Percentiles rank a stretch among this genome's conserved stretches.
These are phyloP conservation scores for Hymenoscyphus albidus DNA, from an alignment of 2,329 filamentous ascomycete genomes.

Conservation along the genomic window DNA sequence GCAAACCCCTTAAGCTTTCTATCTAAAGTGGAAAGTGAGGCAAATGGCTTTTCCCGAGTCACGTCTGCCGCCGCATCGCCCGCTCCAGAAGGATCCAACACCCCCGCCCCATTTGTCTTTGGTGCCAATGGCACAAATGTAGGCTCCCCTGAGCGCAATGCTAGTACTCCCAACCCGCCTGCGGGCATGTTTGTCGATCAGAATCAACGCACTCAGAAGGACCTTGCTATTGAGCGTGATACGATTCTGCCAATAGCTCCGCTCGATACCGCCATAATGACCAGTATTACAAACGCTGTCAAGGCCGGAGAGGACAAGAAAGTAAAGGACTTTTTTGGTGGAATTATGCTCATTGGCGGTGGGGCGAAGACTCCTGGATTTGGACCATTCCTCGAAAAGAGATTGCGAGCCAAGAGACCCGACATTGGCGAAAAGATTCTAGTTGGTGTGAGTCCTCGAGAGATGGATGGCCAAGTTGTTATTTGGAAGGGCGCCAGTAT, in stretches of 20 bases:
- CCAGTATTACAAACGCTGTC: constrained; percentile 81
- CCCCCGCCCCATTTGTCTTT: constrained; percentile 58
- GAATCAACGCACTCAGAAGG: constrained; percentile 38
- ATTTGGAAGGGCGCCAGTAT: constrained; percentile 97
- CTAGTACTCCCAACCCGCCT: constrained; percentile 42
- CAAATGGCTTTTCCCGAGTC: constrained; percentile 73
- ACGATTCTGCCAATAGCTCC: constrained; percentile 76
- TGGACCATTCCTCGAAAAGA: constrained; percentile 77
- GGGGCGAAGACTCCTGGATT: constrained; percentile 79
- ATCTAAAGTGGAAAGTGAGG: constrained; percentile 55
- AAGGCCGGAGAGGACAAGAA: constrained; percentile 85
- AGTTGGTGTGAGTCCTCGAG: constrained; percentile 71
- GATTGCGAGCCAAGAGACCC: constrained; percentile 63
- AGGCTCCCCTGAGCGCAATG: constrained; percentile 41
- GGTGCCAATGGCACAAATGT: constrained; percentile 38
- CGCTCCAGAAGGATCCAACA: constrained; percentile 70
- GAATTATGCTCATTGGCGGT: constrained; percentile 87
- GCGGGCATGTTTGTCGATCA: constrained; percentile 37
- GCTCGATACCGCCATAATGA: constrained; percentile 85
- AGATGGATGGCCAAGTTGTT: constrained; percentile 96
- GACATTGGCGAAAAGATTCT: constrained; percentile 59
- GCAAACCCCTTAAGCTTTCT: constrained; percentile 67
- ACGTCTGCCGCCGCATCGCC: constrained; percentile 81
- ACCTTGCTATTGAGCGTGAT: constrained; percentile 68
- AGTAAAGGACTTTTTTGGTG: constrained; percentile 81